phyloP scores from a whole-genome alignment of 2,329 filamentous ascomycete species.

The Fusarium graminum region DNA sequence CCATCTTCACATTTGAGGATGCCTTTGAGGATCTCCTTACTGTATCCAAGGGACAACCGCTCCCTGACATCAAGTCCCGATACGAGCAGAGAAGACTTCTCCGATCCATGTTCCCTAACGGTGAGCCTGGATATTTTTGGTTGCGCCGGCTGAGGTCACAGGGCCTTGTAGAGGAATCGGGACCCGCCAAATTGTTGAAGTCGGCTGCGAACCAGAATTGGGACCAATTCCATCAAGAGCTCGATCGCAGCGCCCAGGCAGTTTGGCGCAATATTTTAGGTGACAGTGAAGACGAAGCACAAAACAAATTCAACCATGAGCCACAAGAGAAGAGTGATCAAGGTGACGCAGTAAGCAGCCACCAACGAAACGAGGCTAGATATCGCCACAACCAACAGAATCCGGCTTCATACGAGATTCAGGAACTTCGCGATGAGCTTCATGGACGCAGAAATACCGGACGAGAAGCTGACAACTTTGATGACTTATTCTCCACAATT shows the following conservation, averaged over 20 bases:
- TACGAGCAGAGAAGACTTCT: conserved; percentile 56
- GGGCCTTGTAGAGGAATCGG: conserved; percentile 54
- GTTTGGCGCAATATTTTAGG: conserved; percentile 46
- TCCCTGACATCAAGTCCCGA: conserved; percentile 57
- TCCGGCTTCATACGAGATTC: conserved; percentile 3
- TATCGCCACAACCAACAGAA: conserved; percentile 12
- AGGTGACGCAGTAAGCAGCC: neutral
- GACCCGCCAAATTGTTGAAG: conserved; percentile 31
- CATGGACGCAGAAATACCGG: conserved; percentile 14
- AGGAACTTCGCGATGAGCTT: conserved; percentile 24
- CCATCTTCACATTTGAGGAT: conserved; percentile 66
- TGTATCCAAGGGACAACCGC: conserved; percentile 58
- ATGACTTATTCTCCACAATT: conserved; percentile 58
- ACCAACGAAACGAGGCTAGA: conserved; percentile 24
- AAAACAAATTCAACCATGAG: conserved; percentile 25
- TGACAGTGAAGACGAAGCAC: conserved; percentile 27
- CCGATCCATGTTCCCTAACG: conserved; percentile 55
- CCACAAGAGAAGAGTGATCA: conserved; percentile 8
- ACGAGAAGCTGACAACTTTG: conserved; percentile 53
- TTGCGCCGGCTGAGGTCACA: conserved; percentile 55
- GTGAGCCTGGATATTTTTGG: conserved; percentile 60
- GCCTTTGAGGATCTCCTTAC: conserved; percentile 70
- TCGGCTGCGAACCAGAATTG: conserved; percentile 44
- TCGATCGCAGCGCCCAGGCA: conserved; percentile 49
- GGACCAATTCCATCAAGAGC: conserved; percentile 51